phyloP scores from a whole-genome alignment of 2,329 filamentous ascomycete species.

The Colletotrichum zoysiae region DNA sequence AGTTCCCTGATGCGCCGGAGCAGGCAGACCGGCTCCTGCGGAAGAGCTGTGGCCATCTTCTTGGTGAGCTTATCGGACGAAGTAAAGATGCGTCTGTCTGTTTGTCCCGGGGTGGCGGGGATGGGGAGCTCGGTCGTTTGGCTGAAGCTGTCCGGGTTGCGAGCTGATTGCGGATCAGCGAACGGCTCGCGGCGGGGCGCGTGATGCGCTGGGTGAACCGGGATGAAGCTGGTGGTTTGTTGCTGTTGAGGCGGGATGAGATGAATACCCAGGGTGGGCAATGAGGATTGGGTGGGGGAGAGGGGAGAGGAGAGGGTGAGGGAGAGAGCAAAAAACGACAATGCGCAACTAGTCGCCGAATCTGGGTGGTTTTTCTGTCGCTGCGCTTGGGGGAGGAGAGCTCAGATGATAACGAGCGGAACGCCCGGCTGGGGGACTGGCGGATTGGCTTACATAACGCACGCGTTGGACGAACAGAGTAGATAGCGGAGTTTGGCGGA shows the following conservation, averaged over 20 bases:
- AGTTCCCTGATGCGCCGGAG: constrained; percentile 1
- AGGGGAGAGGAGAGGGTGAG: no score
- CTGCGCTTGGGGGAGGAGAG: background rate
- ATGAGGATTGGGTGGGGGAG: background rate
- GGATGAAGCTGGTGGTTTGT: constrained; percentile 9
- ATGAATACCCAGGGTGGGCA: background rate
- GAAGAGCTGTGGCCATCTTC: background rate
- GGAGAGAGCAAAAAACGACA: no score
- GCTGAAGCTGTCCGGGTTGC: background rate
- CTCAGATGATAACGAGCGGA: background rate
- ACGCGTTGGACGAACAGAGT: background rate
- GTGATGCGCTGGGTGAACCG: constrained; percentile 1
- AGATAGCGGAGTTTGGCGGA: constrained; percentile 5
- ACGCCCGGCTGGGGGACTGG: background rate
- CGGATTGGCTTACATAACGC: constrained; percentile 10
- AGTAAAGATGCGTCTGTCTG: background rate
- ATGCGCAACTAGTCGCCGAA: background rate
- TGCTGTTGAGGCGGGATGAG: background rate
- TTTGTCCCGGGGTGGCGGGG: background rate
- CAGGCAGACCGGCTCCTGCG: constrained; percentile 18
- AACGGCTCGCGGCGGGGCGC: background rate
- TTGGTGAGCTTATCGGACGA: background rate
- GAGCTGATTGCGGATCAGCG: constrained; percentile 13
- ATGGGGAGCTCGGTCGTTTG: background rate
- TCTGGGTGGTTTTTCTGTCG: background rate